Conservation (phyloP, 768 basidiomycete genomes). For the Boletus sp. region DNA sequence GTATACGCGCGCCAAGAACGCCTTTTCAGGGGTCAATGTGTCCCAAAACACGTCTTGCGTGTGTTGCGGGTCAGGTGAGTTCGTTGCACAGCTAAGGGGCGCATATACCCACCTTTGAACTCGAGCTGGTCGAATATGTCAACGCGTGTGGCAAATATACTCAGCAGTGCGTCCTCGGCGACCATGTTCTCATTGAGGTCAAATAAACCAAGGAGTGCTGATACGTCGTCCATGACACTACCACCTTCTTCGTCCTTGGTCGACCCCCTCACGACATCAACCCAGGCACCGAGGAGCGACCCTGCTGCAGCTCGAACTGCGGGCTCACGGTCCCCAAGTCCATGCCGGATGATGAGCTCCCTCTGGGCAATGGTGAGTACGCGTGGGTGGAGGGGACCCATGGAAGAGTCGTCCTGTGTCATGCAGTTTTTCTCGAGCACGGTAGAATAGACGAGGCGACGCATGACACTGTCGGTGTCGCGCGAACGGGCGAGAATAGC, state of each 20-base stretch:
- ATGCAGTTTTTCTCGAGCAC: constrained; percentile 50
- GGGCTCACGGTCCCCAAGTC: constrained; percentile 82
- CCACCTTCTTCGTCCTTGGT: constrained; percentile 38
- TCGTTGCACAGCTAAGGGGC: background rate
- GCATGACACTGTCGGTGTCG: constrained; percentile 73
- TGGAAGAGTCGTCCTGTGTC: constrained; percentile 30
- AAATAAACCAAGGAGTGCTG: constrained; percentile 55
- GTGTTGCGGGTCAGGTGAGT: background rate
- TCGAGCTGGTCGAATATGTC: constrained; percentile 67
- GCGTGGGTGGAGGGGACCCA: constrained; percentile 62
- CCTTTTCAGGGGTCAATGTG: constrained; percentile 65
- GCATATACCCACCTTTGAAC: constrained; percentile 59
- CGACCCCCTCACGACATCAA: constrained; percentile 49
- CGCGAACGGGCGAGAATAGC: constrained; percentile 72
- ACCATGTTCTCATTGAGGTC: constrained; percentile 57
- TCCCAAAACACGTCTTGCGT: constrained; percentile 69
- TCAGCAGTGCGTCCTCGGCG: constrained; percentile 72
- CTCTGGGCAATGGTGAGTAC: constrained; percentile 69
- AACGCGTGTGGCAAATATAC: constrained; percentile 62
- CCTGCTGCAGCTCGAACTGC: constrained; percentile 71
- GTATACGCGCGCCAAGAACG: constrained; percentile 81
- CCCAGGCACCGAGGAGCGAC: constrained; percentile 72
- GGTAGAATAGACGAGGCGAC: constrained; percentile 68
- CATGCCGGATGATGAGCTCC: constrained; percentile 75
- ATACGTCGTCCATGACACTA: constrained; percentile 36